Conservation (phyloP, 441 rosid genomes). For the Gossypium aridum region DNA sequence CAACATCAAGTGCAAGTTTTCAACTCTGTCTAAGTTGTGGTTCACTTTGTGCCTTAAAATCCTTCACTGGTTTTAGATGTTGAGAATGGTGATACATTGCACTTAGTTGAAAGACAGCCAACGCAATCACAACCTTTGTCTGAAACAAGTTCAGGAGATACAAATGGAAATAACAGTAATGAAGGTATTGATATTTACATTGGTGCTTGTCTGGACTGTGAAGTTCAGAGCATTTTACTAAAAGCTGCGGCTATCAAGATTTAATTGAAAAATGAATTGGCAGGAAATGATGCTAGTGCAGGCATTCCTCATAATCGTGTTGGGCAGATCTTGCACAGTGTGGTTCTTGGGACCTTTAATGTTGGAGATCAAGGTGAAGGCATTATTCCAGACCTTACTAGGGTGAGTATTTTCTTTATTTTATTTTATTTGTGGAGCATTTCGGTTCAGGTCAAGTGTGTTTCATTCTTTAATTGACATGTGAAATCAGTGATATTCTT, state of each 20-base stretch:
- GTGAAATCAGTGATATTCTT: neutral
- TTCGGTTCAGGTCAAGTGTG: neutral
- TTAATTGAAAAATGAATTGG: slow-evolving; percentile 10
- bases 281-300: slow-evolving; percentile 53
- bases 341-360: slow-evolving; percentile 81
- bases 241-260: neutral
- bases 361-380: slow-evolving; percentile 84
- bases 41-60: slow-evolving; percentile 12
- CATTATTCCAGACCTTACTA: slow-evolving; percentile 50
- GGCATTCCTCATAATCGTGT: slow-evolving; percentile 51
- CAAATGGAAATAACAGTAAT: slow-evolving; percentile 39
- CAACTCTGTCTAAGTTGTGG: neutral
- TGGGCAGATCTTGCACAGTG: slow-evolving; percentile 78
- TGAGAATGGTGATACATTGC: slow-evolving; percentile 92
- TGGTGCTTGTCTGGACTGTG: neutral
- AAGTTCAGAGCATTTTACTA: neutral
- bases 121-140: slow-evolving; percentile 48
- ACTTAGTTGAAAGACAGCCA: slow-evolving; percentile 83
- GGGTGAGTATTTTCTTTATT: slow-evolving; percentile 35
- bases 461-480: neutral
- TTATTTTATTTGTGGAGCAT: neutral
- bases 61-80: slow-evolving; percentile 66
- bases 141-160: slow-evolving; percentile 45
- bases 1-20: neutral
- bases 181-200: slow-evolving; percentile 31